Percentiles rank a stretch among this genome's conserved stretches.
Evolutionary conservation across 768 basidiomycete genomes (phyloP).

Genomic region (Sporobolomyces phaffii): DNA sequence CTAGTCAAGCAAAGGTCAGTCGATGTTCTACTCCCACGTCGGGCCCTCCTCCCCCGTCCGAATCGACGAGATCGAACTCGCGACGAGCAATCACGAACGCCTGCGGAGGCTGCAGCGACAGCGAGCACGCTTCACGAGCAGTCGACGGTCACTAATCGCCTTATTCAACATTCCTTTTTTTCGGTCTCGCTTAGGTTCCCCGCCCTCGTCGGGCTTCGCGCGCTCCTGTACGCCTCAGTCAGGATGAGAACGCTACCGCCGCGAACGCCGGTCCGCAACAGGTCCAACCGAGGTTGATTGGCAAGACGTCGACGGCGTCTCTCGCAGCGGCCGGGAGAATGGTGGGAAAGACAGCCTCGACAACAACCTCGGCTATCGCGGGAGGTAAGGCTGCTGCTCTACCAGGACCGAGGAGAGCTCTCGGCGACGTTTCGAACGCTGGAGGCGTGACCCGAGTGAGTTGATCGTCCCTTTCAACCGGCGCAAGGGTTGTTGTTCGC

Average conservation of each 20-base stretch:
- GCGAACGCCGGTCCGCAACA: background rate
- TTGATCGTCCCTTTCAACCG: background rate
- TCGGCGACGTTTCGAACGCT: conserved; percentile 31
- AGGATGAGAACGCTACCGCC: conserved; percentile 29
- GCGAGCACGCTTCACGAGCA: background rate
- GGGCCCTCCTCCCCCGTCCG: background rate
- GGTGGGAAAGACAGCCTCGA: background rate
- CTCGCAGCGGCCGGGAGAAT: conserved; percentile 4
- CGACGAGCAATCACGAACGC: background rate
- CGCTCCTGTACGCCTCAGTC: conserved; percentile 27
- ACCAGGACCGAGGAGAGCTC: conserved; percentile 10
- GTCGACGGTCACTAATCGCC: background rate
- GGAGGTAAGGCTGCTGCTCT: background rate
- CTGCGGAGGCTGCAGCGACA: background rate
- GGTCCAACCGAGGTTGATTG: conserved; percentile 15
- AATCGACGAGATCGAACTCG: too few relatives aligned
- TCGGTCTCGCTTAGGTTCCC: conserved; percentile 1
- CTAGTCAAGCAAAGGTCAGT: conserved; percentile 12
- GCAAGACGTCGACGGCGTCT: conserved; percentile 6
- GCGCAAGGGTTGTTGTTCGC: background rate
- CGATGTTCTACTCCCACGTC: conserved; percentile 18
- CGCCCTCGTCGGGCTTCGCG: conserved; percentile 37
- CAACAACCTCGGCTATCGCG: background rate
- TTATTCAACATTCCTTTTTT: background rate
- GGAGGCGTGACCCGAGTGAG: conserved; percentile 15